A percentile compares a stretch with the other conserved stretches of the same genome.
Evolutionary conservation across 768 basidiomycete genomes (phyloP).

Genomic region (Rhizopogon rudus): DNA sequence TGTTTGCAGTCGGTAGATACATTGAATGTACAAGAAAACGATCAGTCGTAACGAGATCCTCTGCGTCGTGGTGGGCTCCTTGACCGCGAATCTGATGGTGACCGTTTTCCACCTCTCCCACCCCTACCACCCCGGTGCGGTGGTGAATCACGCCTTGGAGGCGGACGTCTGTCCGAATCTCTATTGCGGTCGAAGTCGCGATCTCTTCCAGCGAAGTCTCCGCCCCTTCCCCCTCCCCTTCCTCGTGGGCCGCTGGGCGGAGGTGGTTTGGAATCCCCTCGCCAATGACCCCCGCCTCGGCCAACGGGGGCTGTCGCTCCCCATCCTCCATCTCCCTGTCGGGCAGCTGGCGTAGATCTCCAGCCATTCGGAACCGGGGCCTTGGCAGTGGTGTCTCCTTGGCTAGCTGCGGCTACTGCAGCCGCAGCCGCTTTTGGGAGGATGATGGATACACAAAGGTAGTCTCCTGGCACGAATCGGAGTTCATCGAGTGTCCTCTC

Average conservation of each 20-base stretch:
- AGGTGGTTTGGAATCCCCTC: constrained; percentile 59
- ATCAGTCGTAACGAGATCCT: constrained; percentile 28
- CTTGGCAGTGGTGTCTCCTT: constrained; percentile 39
- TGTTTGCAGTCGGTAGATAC: background rate
- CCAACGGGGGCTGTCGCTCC: constrained; percentile 31
- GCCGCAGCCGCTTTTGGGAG: constrained; percentile 57
- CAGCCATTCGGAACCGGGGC: constrained; percentile 31
- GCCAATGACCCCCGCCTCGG: constrained; percentile 68
- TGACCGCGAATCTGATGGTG: constrained; percentile 32
- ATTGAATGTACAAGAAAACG: background rate
- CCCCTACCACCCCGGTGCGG: constrained; percentile 44
- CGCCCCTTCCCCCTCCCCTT: constrained; percentile 30
- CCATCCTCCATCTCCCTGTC: constrained; percentile 39
- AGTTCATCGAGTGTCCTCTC: constrained; percentile 77
- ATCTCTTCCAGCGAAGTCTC: constrained; percentile 30
- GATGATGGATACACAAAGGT: constrained; percentile 66
- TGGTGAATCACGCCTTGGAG: constrained; percentile 40
- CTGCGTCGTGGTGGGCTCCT: constrained; percentile 38
- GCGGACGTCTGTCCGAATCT: constrained; percentile 46
- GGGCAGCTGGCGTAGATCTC: constrained; percentile 30
- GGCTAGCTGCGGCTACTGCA: constrained; percentile 38
- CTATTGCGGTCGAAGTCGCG: constrained; percentile 32
- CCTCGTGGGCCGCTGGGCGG: constrained; percentile 37
- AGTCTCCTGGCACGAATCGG: constrained; percentile 78
- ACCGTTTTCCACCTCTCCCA: constrained; percentile 38